Evolutionary conservation across 805 yeast genomes (phyloP), one percentile per base, ranked within the genome.

Genomic region (Ogataea trehaloabstinens): DNA sequence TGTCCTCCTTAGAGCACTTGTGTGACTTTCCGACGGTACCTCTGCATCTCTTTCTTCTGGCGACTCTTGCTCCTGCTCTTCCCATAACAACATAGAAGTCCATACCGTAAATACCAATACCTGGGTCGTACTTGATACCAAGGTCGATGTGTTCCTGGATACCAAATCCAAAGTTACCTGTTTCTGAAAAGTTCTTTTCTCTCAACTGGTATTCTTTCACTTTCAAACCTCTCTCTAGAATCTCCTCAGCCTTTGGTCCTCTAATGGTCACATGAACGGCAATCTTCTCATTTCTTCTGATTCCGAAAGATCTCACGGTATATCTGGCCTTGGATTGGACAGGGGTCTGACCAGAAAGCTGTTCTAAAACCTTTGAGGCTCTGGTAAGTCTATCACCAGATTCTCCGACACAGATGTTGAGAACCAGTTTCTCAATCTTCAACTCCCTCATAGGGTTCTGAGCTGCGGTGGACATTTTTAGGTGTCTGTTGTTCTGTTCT

Each of bases 151-250:
- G 99, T 82, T 93, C 99, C 63, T 86, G 85, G 71, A 93, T 83
- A 85, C 99, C 99, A 84, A 93, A 93, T 81, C 99, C 99, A 67
- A 93, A 93, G 96, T 93, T 93, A 79, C 99, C 99, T 67, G 98
- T 91, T 64, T 80, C 88, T 66, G 96, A 87, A 82, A 93, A 93
- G 95, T 93, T 93, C 74, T 75, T 87, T 69, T 74, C 75, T 70
- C 77, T 81, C 71, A 93, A 85, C 80, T 93, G 98, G 80, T 89
- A 93, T 81, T 93, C 99, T 82, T 91, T 93, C 72, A 93, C 99
- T 82, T 93, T 93, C 67, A 93, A 82, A 72, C 99, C 99, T 78
- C 99, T 87, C 83, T 93, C 99, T 70, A 93, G 81, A 77, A 93
- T 93, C 82, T 93, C 99, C 82, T 89, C 96, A 61, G 95, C 95